Conservation (phyloP, 2,329 filamentous ascomycete genomes). For the Dryadomyces quercivorus region DNA sequence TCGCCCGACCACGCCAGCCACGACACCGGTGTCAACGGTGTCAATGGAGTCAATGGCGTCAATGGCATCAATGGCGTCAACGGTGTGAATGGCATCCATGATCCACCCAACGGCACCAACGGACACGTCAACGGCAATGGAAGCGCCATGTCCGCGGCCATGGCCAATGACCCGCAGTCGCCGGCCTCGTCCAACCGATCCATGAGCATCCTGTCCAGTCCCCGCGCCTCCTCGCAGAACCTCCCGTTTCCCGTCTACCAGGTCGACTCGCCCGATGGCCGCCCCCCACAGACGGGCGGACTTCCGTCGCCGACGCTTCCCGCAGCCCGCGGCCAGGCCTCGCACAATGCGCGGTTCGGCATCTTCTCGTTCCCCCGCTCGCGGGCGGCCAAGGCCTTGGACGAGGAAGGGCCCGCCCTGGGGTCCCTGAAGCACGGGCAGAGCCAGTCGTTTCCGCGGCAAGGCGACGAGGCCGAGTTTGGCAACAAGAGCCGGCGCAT, state of each 20-base stretch:
- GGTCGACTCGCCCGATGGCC: conserved; percentile 31
- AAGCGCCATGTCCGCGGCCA: conserved; percentile 6
- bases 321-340: conserved; percentile 8
- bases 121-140: not conserved
- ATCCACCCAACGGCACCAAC: conserved; percentile 1
- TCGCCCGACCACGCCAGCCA: conserved; percentile 17
- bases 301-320: conserved; percentile 28
- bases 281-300: conserved; percentile 24
- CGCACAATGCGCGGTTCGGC: conserved; percentile 28
- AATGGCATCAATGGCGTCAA: not conserved
- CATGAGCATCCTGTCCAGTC: conserved; percentile 46
- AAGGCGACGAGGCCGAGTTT: conserved; percentile 42
- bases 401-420: conserved; percentile 50
- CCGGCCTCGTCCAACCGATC: conserved; percentile 47
- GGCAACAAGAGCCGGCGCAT: conserved; percentile 40
- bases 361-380: conserved; percentile 51
- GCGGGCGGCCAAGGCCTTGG: conserved; percentile 46
- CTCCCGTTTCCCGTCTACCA: conserved; percentile 39
- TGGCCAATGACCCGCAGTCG: conserved; percentile 39
- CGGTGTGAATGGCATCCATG: not conserved
- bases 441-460: conserved; percentile 64
- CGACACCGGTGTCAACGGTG: not conserved
- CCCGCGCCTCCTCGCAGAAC: conserved; percentile 47
- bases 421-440: conserved; percentile 60
- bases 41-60: not conserved